phyloP scores from a whole-genome alignment of 192 early-diverging fungal genomes.

The Backusella liffmaniae region DNA sequence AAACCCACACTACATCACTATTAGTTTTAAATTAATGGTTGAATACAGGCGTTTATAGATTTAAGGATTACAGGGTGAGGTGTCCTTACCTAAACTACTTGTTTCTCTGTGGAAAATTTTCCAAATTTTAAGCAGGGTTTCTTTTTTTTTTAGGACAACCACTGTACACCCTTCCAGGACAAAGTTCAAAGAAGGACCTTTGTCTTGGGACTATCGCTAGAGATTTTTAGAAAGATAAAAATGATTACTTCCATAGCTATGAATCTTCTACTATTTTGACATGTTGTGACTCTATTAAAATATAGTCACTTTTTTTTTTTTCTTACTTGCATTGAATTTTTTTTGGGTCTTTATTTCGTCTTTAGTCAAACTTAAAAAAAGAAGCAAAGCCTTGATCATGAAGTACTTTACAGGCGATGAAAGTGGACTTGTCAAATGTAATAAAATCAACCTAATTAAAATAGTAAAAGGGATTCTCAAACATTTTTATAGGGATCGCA shows the following conservation, averaged over 20 bases:
- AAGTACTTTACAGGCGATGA: conserved; percentile 40
- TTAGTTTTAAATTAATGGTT: background rate
- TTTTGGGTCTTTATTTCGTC: background rate
- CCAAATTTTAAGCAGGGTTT: too few species aligned
- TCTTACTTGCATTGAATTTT: background rate
- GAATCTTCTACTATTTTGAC: background rate
- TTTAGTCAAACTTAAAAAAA: background rate
- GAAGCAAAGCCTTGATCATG: conserved; percentile 15
- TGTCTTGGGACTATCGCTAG: too few species aligned
- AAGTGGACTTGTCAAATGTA: conserved; percentile 40
- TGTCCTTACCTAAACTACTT: too few species aligned
- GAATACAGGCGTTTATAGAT: too few species aligned
- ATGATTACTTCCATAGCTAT: too few species aligned
- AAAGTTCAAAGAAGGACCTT: too few species aligned
- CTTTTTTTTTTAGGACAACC: too few species aligned
- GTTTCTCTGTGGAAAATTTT: too few species aligned
- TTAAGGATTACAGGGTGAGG: too few species aligned
- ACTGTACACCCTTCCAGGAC: too few species aligned
- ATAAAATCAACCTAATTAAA: background rate
- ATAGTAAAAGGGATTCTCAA: background rate
- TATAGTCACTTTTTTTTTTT: background rate
- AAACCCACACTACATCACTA: background rate
- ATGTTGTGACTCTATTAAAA: background rate
- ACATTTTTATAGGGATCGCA: conserved; percentile 8
- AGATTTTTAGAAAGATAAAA: too few species aligned